Base-by-base conservation (phyloP, 805 yeast genomes). In the Naumovozyma dairenensis region DNA sequence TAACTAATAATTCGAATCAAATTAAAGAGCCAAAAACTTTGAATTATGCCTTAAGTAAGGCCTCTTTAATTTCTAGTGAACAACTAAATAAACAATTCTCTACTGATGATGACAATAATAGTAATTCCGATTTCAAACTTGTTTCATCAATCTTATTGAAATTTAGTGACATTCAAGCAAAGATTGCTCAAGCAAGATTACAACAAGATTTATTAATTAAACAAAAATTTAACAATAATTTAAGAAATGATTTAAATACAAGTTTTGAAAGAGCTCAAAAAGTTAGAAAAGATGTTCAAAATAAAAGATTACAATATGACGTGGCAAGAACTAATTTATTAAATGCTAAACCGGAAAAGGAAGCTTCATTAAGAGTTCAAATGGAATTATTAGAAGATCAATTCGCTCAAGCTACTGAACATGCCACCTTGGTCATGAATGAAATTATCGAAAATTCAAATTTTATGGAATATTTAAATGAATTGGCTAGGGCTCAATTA, bases 321-420 rank as follows among this genome's bases (percentile, higher is more conserved):
- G 76, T 85, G 43, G 81, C 89, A 33, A 71, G 92, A 62, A 59
- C 76, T 15, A 62, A 65, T 22, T 40, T 66, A 36, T 65, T 66
- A 21, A 67, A 57, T 31, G 75, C 75, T 21, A 47, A 39, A 29
- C 79, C 80, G 16, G 78, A 72, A 46, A 76, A 76, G 59, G 80
- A 79, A 52, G 84, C 87, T 13, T 76, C 76, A 32, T 70, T 80
- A 39, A 69, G 87, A 49, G 80, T 77, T 32, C 72, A 75, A 43
- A 77, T 84, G 71, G 94, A 84, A 59, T 72, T 77, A 40, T 76
- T 84, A 33, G 95, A 84, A 62, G 95, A 84, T 51, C 87, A 80
- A 51, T 84, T 84, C 57, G 94, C 92, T 30, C 83, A 81, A 46
- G 80, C 87, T 16, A 85, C 85, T 22, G 94, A 84, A 62, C 92